These are phyloP conservation scores for Bothriochloa decipiens DNA, from an alignment of 176 grass and related monocot genomes.

Conservation along the genomic window DNA sequence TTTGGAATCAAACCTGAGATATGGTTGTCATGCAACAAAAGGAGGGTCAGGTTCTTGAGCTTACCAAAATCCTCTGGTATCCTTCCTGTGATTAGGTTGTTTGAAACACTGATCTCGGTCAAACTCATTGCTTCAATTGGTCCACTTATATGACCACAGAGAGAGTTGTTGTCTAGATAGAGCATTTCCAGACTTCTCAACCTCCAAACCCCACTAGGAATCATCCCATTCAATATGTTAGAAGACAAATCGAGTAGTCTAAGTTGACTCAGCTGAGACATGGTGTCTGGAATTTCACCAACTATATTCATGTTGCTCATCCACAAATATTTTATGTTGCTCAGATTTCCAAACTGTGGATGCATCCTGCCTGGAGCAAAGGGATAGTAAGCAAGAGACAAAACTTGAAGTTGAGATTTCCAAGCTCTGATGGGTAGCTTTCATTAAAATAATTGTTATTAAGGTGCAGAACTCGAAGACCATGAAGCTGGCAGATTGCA, in stretches of 20 bases:
- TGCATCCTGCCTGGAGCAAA: constrained; percentile 35
- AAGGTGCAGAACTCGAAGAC: neutral
- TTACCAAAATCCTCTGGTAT: constrained; percentile 13
- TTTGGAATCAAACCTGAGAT: constrained; percentile 5
- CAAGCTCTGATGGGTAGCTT: neutral
- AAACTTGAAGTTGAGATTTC: neutral
- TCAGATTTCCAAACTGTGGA: constrained; percentile 45
- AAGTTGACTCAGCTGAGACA: constrained; percentile 22
- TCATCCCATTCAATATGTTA: constrained; percentile 19
- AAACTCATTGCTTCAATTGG: neutral
- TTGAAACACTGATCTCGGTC: neutral
- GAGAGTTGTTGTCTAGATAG: neutral
- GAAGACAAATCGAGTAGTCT: constrained; percentile 22
- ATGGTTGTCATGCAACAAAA: neutral
- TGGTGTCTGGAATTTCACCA: constrained; percentile 42
- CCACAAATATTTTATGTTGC: constrained; percentile 34
- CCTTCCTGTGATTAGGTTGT: neutral
- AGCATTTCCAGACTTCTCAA: neutral
- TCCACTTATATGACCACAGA: neutral
- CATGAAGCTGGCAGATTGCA: neutral
- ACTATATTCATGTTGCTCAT: constrained; percentile 33
- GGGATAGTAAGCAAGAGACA: neutral
- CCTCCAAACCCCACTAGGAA: neutral
- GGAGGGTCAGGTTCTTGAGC: neutral
- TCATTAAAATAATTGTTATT: neutral